Evolutionary conservation across 108 stramenopile genomes (phyloP), one percentile per base, ranked within the genome.

Genomic region (Ochromonas danica): DNA sequence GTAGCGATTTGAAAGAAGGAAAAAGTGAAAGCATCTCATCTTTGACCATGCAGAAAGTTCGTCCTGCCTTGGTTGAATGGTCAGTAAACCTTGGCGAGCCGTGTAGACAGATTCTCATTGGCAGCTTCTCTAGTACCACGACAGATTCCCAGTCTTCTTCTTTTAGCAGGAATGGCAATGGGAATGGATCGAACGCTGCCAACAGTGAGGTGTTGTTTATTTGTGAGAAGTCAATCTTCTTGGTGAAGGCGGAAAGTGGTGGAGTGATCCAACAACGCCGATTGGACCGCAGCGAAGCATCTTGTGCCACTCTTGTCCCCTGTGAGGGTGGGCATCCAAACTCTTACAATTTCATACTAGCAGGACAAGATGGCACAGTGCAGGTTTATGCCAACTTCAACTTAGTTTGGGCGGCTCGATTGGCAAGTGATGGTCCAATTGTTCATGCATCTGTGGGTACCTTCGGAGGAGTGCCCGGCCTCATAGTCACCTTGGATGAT

Each of bases 401-500:
- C 22, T 60, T 75, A 31, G 72, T 75, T 6, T 75, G 72, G 72
- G 72, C 72, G 3, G 72, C 51, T 6, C 17, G 31, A 35, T 31
- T 42, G 36, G 10, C 43, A 3, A 10, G 27, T 10, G 45, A 14
- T 51, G n/a, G n/a, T n/a, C 39, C 40, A 17, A 6, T 33, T 6
- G 72, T 75, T 38, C 31, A 75, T 57, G 25, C 38, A 22, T 6
- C 25, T 36, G 72, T 75, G 27, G 3, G 14, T 10, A 41, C 43
- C 28, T 75, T 75, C 41, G 72, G 72, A 6, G 36, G 40, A 42
- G 14, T 35, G 25, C 43, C 6, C 6, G 72, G 72, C 25, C 31
- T 75, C 31, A 36, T 75, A 10, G 72, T 75, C 3, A 75, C 72
- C 40, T 35, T 75, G 22, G 81, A 57, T 14, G 45, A 70, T 43